phyloP scores from a whole-genome alignment of 78 protist genomes.

The Dictyostelium purpureum region DNA sequence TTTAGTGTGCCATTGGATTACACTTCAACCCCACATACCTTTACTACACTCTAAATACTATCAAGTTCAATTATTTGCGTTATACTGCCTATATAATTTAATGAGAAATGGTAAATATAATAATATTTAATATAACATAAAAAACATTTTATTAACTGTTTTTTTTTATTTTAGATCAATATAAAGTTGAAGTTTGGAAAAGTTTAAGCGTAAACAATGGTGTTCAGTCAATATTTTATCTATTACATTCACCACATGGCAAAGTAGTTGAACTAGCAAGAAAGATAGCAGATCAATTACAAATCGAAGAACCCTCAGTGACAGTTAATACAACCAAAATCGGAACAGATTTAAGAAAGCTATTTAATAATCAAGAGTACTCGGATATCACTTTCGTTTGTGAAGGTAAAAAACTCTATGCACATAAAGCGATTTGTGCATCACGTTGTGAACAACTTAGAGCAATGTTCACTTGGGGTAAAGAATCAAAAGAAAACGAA shows the following conservation, averaged over 20 bases:
- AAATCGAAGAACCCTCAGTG: conserved; percentile 76
- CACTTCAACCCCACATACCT: conserved; percentile 73
- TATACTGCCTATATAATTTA: conserved; percentile 70
- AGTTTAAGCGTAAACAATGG: conserved; percentile 72
- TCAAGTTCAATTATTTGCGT: conserved; percentile 76
- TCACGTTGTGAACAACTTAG: conserved; percentile 59
- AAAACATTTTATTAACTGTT: neutral
- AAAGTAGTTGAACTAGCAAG: conserved; percentile 63
- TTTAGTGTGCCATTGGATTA: conserved; percentile 76
- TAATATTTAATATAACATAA: neutral
- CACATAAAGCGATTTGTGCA: conserved; percentile 78
- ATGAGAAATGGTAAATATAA: conserved; percentile 63
- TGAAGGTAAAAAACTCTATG: conserved; percentile 66
- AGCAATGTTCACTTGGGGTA: conserved; percentile 79
- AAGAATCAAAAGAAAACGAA: conserved; percentile 62
- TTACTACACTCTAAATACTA: conserved; percentile 60
- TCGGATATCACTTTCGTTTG: conserved; percentile 62
- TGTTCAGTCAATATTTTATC: conserved; percentile 51
- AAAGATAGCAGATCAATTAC: conserved; percentile 73
- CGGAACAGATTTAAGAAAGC: conserved; percentile 50
- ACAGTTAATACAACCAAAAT: conserved; percentile 74
- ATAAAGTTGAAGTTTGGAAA: conserved; percentile 81
- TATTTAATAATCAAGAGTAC: conserved; percentile 62
- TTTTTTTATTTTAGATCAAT: conserved; percentile 45
- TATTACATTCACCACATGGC: conserved; percentile 49